A percentile compares a stretch with the other conserved stretches of the same genome.
phyloP scores from a whole-genome alignment of 768 basidiomycete species.

The Clavaria fumosa region DNA sequence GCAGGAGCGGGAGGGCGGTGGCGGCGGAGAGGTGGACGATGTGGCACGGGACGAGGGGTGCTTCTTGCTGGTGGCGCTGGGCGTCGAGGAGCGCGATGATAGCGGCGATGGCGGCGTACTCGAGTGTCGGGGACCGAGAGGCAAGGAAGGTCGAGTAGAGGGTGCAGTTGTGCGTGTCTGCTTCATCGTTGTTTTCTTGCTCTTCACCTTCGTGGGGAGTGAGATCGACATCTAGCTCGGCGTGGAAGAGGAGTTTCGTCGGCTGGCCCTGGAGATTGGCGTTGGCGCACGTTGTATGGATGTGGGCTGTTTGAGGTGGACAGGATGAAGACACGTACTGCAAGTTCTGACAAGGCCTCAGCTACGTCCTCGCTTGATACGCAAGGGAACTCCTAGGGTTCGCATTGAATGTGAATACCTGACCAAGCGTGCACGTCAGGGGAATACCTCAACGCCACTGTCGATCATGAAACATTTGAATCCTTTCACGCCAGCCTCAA shows the following conservation, averaged over 20 bases:
- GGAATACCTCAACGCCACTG: constrained; percentile 78
- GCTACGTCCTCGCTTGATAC: constrained; percentile 57
- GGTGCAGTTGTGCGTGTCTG: constrained; percentile 12
- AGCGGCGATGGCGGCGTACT: constrained; percentile 67
- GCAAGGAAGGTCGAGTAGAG: constrained; percentile 69
- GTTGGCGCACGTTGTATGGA: background rate
- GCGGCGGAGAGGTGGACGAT: constrained; percentile 93
- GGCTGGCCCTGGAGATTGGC: constrained; percentile 33
- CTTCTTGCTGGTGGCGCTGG: constrained; percentile 39
- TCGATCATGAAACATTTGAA: constrained; percentile 97
- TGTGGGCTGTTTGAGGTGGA: background rate
- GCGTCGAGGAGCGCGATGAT: constrained; percentile 55
- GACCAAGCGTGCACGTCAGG: background rate
- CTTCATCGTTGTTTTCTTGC: constrained; percentile 6
- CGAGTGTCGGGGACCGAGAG: constrained; percentile 71
- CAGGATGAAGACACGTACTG: constrained; percentile 34
- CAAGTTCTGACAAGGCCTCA: constrained; percentile 55
- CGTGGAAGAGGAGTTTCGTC: constrained; percentile 80
- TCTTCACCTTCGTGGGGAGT: constrained; percentile 7
- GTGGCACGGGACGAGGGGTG: constrained; percentile 66
- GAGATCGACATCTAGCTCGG: constrained; percentile 47
- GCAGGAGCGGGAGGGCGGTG: constrained; percentile 61
- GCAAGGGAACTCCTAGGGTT: constrained; percentile 74
- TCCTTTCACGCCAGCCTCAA: constrained; percentile 74
- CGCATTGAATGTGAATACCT: constrained; percentile 2